Conservation (phyloP, 2,329 filamentous ascomycete genomes). For the Penicillium sp. region DNA sequence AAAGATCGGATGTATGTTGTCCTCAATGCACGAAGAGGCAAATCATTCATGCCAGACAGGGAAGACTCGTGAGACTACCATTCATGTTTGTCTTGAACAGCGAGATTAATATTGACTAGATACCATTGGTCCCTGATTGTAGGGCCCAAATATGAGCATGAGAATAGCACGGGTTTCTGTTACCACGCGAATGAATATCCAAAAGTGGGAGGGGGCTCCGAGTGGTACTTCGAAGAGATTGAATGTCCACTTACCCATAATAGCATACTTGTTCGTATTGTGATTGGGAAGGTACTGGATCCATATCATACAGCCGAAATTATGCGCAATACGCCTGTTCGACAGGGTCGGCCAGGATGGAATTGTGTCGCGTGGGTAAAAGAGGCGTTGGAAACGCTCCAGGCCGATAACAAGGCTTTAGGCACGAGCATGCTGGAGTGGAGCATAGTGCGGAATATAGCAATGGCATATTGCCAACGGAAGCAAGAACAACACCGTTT, state of each 20-base stretch:
- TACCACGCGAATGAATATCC: constrained; percentile 37
- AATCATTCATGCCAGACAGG: constrained; percentile 22
- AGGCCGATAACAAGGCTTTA: constrained; percentile 32
- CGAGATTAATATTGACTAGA: constrained; percentile 18
- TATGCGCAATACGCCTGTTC: constrained; percentile 32
- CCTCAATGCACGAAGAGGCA: constrained; percentile 28
- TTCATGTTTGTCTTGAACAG: not conserved
- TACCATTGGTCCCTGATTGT: constrained; percentile 43
- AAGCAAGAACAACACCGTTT: constrained; percentile 45
- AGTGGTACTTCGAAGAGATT: constrained; percentile 32
- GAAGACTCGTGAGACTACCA: constrained; percentile 27
- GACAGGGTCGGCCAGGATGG: constrained; percentile 35
- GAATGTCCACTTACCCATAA: constrained; percentile 19
- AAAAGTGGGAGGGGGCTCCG: constrained; percentile 6
- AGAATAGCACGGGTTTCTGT: constrained; percentile 21
- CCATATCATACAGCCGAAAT: constrained; percentile 26
- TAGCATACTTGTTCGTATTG: constrained; percentile 31
- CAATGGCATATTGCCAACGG: constrained; percentile 40
- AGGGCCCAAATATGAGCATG: constrained; percentile 36
- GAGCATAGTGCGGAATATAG: constrained; percentile 35
- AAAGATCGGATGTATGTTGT: constrained; percentile 34
- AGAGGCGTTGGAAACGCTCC: constrained; percentile 38
- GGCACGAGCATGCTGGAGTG: constrained; percentile 35
- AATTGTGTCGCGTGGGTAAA: constrained; percentile 47
- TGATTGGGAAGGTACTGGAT: constrained; percentile 37